Percentiles rank a stretch among this genome's conserved stretches.
These are phyloP conservation scores for Rhytidhysteron rufulum DNA, from an alignment of 2,329 filamentous ascomycete species.

Conservation along the genomic window DNA sequence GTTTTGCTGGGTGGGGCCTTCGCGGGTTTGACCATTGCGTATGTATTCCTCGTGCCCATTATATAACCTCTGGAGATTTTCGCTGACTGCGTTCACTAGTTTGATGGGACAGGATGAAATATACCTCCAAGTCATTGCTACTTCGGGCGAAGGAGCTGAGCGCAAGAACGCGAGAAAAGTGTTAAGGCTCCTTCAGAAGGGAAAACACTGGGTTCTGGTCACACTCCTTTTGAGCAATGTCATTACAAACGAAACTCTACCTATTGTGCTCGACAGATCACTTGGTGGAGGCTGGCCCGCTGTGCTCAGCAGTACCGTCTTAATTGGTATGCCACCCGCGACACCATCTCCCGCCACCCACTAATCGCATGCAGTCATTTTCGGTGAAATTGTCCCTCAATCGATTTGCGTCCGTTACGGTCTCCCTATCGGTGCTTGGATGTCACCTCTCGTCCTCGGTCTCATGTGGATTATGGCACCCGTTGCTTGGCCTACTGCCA, in stretches of 20 bases:
- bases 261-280: constrained; percentile 90
- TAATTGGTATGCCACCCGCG: constrained; percentile 85
- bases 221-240: constrained; percentile 93
- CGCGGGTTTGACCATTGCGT: constrained; percentile 88
- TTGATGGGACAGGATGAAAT: constrained; percentile 83
- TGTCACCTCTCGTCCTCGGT: constrained; percentile 78
- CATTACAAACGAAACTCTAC: constrained; percentile 89
- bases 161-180: constrained; percentile 81
- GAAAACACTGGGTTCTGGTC: constrained; percentile 98
- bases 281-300: constrained; percentile 93
- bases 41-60: constrained; percentile 33
- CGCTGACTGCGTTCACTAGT: constrained; percentile 30
- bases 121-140: constrained; percentile 90
- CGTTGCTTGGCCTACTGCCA: constrained; percentile 90
- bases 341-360: no score
- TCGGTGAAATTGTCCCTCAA: constrained; percentile 93
- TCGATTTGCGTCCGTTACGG: constrained; percentile 96
- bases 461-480: constrained; percentile 93
- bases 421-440: constrained; percentile 88
- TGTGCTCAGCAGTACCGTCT: constrained; percentile 83
- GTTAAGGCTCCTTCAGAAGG: constrained; percentile 72
- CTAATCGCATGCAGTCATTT: constrained; percentile 96
- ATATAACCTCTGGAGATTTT: constrained; percentile 12
- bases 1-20: constrained; percentile 90
- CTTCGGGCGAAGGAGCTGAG: constrained; percentile 80